Evolutionary conservation across 345 rosid genomes (phyloP), one percentile per base, ranked within the genome.

Genomic region (Pugionium dolabratum): DNA sequence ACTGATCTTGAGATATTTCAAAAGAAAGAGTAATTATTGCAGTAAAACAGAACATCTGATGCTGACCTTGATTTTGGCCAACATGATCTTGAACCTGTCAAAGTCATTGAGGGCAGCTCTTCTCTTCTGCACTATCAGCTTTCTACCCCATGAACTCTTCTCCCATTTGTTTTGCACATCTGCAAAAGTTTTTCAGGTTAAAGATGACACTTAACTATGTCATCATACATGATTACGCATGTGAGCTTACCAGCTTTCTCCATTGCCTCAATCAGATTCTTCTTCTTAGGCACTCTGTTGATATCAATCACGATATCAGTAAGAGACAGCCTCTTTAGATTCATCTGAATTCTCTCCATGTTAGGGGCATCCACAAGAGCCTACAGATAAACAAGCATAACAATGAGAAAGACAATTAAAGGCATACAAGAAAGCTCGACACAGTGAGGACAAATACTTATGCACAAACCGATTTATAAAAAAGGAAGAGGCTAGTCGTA

Each of bases 281-380:
- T 91, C 90, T 91, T 91, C 76, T 73, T 82, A 0, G 96, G 95
- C 54, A 86, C 85, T 61, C 91, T 75, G 54, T 81, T 78, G 60
- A 91, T 91, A 6, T 86, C 91, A 67, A 88, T 83, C 49, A 78
- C 89, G 59, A 91, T 88, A 67, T 91, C 94, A 0, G 97, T 88
- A 1, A 91, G 87, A 3, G 93, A 76, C 18, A 91, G 83, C 72
- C 97, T 88, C 86, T 91, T 91, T 64, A 91, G 86, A 65, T 88
- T 88, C 81, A 86, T 91, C 75, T 88, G 97, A 66, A 85, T 71
- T 71, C 97, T 82, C 45, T 88, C 90, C 91, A 86, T 86, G 75
- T 88, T 91, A 5, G 92, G 95, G 25, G 98, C 88, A 70, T 91
- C 98, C 32, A 91, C 96, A 6, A 91, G 80, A 48, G 96, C 98